Conservation (phyloP, 345 rosid genomes). For the Ceriops decandra region DNA sequence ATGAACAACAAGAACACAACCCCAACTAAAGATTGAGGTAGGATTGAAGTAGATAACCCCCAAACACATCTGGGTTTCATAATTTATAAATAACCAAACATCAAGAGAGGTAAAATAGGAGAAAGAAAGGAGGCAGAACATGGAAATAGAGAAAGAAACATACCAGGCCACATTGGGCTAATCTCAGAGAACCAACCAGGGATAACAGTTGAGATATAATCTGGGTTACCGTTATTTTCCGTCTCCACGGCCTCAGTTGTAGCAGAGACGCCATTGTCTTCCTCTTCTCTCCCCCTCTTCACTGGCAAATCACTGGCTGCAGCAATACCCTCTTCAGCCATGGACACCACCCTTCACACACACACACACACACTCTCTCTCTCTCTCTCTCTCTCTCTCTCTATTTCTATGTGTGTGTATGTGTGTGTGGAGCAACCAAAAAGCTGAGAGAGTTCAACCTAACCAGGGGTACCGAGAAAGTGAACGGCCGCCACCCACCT, state of each 20-base stretch:
- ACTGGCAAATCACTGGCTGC: slow-evolving; percentile 34
- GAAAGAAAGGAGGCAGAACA: background rate
- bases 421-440: background rate
- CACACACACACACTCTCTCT: background rate
- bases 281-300: slow-evolving; percentile 62
- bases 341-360: background rate
- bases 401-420: background rate
- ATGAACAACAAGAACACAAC: no score
- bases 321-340: slow-evolving; percentile 25
- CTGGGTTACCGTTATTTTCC: slow-evolving; percentile 26
- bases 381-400: background rate
- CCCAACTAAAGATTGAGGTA: no score
- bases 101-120: background rate
- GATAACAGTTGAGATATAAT: slow-evolving; percentile 53
- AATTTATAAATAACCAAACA: background rate
- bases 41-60: no score
- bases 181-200: slow-evolving; percentile 89
- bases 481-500: no score
- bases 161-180: slow-evolving; percentile 92
- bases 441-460: background rate
- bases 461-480: no score
- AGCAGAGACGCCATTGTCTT: slow-evolving; percentile 37
- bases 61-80: background rate
- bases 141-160: slow-evolving; percentile 12
- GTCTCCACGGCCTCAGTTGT: slow-evolving; percentile 38